Evolutionary conservation across 495 filamentous ascomycete species (phyloP).

Genomic region (Penicillium bovifimosum): DNA sequence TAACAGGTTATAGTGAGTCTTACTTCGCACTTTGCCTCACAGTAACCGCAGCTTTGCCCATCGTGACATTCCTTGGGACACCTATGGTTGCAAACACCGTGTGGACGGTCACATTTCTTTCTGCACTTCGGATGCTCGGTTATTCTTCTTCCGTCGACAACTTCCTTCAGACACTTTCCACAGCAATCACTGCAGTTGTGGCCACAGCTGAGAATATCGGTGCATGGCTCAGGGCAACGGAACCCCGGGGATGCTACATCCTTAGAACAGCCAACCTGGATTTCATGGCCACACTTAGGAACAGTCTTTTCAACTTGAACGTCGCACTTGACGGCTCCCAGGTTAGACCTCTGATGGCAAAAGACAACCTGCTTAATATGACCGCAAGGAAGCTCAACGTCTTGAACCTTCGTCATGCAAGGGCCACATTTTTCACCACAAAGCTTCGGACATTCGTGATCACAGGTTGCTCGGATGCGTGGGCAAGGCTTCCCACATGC

Average conservation of each 20-base stretch:
- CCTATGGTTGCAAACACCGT: conserved; percentile 6
- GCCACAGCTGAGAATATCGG: conserved; percentile 1
- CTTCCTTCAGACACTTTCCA: neutral
- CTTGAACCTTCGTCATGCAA: conserved; percentile 1
- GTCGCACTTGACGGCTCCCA: neutral
- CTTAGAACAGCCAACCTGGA: neutral
- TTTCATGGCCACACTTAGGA: neutral
- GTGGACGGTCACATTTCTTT: conserved; percentile 6
- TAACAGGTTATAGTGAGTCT: neutral
- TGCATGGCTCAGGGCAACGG: conserved; percentile 2
- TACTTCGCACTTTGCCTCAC: conserved; percentile 49
- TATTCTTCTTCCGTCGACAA: neutral
- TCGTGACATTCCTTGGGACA: neutral
- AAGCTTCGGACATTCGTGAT: conserved; percentile 8
- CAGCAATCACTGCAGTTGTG: neutral
- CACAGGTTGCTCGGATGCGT: conserved; percentile 5
- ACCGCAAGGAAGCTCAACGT: conserved; percentile 8
- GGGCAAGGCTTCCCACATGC: conserved; percentile 9
- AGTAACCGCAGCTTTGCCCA: conserved; percentile 34
- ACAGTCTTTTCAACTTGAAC: conserved; percentile 1
- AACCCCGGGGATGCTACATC: conserved; percentile 3
- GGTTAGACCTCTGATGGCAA: neutral
- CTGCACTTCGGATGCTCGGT: neutral
- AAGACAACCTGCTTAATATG: neutral
- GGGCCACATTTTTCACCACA: conserved; percentile 6